These are phyloP conservation scores for Plectosphaerella cucumerina DNA, from an alignment of 2,329 filamentous ascomycete species.

Conservation along the genomic window DNA sequence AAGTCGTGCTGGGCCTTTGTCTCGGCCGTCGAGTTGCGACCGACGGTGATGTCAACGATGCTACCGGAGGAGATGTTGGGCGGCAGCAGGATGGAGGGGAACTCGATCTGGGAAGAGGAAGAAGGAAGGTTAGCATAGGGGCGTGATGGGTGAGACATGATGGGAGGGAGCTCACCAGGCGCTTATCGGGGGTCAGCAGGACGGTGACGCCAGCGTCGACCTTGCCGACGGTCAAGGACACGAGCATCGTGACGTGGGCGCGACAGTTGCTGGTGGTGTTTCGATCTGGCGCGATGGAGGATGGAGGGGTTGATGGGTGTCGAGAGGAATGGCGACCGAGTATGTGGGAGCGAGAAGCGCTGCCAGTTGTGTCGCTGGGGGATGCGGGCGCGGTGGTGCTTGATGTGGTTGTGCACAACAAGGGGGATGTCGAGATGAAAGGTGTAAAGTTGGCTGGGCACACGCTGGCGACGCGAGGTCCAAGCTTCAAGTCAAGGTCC, in stretches of 20 bases:
- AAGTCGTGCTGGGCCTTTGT: conserved; percentile 70
- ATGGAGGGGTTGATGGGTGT: no score
- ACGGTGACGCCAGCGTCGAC: conserved; percentile 98
- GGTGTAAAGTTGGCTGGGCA: no score
- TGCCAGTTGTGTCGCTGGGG: no score
- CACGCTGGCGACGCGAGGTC: no score
- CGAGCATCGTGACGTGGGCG: conserved; percentile 63
- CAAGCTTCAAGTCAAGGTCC: no score
- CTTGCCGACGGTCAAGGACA: conserved; percentile 97
- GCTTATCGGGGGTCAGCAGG: conserved; percentile 92
- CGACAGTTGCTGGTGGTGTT: not conserved
- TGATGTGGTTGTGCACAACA: not conserved
- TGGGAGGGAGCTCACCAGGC: conserved; percentile 63
- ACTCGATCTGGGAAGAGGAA: conserved; percentile 73
- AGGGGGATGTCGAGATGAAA: no score
- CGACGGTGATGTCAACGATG: conserved; percentile 96
- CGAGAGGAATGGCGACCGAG: no score
- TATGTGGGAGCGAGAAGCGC: not conserved
- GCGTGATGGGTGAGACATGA: not conserved
- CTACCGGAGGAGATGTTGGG: conserved; percentile 92
- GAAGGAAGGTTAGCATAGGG: conserved; percentile 15
- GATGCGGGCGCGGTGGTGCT: no score
- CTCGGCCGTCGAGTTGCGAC: conserved; percentile 80
- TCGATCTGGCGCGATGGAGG: not conserved
- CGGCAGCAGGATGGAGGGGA: conserved; percentile 93